Evolutionary conservation across 768 basidiomycete genomes (phyloP).

Genomic region (Lentinus brumalis): DNA sequence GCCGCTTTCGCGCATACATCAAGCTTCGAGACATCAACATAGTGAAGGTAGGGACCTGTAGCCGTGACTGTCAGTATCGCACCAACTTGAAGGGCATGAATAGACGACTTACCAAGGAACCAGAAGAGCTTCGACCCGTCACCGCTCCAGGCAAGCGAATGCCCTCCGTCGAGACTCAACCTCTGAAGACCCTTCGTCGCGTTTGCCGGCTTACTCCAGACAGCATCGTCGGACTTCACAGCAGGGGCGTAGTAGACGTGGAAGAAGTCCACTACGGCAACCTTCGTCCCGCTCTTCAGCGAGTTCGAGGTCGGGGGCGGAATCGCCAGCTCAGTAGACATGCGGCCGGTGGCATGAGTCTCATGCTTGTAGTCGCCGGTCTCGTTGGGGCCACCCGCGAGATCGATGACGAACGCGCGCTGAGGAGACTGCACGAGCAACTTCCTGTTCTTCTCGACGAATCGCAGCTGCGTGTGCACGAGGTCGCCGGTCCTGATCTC

Average conservation of each 20-base stretch:
- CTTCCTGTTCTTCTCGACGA: constrained; percentile 53
- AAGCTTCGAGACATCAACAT: constrained; percentile 56
- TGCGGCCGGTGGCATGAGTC: constrained; percentile 54
- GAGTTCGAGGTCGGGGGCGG: constrained; percentile 30
- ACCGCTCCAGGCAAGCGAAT: constrained; percentile 63
- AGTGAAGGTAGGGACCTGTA: constrained; percentile 65
- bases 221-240: constrained; percentile 39
- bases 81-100: not conserved
- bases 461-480: constrained; percentile 49
- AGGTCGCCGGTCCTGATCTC: constrained; percentile 48
- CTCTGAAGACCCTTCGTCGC: constrained; percentile 62
- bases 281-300: constrained; percentile 25
- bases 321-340: constrained; percentile 58
- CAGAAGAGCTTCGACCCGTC: constrained; percentile 71
- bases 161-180: constrained; percentile 73
- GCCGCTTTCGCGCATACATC: constrained; percentile 50
- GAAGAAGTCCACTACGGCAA: constrained; percentile 71
- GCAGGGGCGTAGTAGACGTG: constrained; percentile 63
- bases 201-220: constrained; percentile 75
- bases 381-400: constrained; percentile 47
- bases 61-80: not conserved
- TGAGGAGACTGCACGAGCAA: constrained; percentile 61
- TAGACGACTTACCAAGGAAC: constrained; percentile 59
- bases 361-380: constrained; percentile 49
- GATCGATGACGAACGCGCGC: constrained; percentile 52